phyloP scores from a whole-genome alignment of 2,329 filamentous ascomycete genomes.

The Aspergillus sp. region DNA sequence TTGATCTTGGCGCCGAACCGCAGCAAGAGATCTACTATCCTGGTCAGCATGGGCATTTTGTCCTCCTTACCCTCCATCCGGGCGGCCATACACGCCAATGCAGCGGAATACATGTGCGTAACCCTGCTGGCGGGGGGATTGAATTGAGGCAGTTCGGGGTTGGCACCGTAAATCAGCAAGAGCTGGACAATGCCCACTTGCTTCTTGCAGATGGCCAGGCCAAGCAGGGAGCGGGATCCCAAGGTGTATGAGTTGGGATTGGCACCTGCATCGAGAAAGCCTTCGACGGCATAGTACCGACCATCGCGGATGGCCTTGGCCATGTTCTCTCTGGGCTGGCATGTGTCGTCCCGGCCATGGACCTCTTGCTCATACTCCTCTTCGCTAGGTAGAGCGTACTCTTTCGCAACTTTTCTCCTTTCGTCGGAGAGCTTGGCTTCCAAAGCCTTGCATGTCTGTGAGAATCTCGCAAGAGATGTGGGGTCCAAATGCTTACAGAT shows the following conservation, averaged over 20 bases:
- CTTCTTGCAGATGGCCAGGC: not conserved
- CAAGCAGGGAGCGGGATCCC: not conserved
- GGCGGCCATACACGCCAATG: no score
- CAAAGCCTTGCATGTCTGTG: no score
- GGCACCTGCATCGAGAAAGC: not conserved
- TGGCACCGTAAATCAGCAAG: not conserved
- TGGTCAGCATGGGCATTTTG: not conserved
- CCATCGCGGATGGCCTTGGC: not conserved
- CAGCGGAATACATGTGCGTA: no score
- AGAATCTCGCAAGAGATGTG: no score
- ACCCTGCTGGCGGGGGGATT: not conserved
- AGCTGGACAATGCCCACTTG: not conserved
- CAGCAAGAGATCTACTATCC: not conserved
- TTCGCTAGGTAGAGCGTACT: no score
- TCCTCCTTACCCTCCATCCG: not conserved
- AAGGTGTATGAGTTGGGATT: not conserved
- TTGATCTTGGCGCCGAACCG: not conserved
- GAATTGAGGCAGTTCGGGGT: not conserved
- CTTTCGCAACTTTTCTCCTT: no score
- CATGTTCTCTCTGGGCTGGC: no score
- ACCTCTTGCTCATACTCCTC: no score
- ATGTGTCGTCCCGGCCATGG: no score
- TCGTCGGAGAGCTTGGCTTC: no score
- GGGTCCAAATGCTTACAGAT: no score
- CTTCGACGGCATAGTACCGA: not conserved